Base-by-base conservation (phyloP, 176 grass and related monocot genomes). In the sorghum (Sorghum bicolor) region DNA sequence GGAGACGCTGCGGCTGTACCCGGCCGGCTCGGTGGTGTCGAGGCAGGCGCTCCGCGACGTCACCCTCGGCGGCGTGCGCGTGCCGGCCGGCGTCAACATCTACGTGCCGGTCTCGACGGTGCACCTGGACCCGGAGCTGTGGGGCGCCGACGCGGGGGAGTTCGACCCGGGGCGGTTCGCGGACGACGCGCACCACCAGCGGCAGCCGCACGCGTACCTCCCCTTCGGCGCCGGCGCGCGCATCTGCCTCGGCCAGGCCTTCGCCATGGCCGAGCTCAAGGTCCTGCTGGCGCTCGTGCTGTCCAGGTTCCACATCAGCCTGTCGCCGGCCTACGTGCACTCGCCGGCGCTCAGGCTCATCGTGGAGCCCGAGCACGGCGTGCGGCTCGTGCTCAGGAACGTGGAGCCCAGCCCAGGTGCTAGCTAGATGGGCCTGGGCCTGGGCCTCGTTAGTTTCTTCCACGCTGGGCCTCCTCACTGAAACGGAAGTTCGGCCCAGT, bases 211-310 rank as follows among this genome's bases (percentile, higher is more conserved):
- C 40, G 87, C 92, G 30, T 95, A 95, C 89, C 41, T 95, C 66
- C 96, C 96, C 17, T 98, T 98, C 82, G 95, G 92, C n/a, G 82
- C 87, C 28, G 95, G 95, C 20, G 88, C 89, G 32, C 92, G 92
- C 31, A 98, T 92, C 36, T 98, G 92, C 68, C 92, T 98, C 5
- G 95, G 95, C 1, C 95, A 95, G 55, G 57, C 64, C 14, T 98
- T 98, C 68, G 95, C 95, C 8, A 98, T 95, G 91, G 80, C 84
- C 34, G 92, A 98, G 86, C 84, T 98, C 50, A 98, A 98, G 84
- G 86, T 98, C 36, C 68, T 95, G 26, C 93, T 98, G 66, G 86
- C 91, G 20, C 77, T 91, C 9, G 76, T 98, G 11, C 26, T 98
- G 36, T 88, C 83, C 22, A 86, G 90, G 64, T 98, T 98, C 55